Percentiles rank a stretch among this genome's conserved stretches.
phyloP scores from a whole-genome alignment of 257 asterid genomes.

The Solanum clarkiae region DNA sequence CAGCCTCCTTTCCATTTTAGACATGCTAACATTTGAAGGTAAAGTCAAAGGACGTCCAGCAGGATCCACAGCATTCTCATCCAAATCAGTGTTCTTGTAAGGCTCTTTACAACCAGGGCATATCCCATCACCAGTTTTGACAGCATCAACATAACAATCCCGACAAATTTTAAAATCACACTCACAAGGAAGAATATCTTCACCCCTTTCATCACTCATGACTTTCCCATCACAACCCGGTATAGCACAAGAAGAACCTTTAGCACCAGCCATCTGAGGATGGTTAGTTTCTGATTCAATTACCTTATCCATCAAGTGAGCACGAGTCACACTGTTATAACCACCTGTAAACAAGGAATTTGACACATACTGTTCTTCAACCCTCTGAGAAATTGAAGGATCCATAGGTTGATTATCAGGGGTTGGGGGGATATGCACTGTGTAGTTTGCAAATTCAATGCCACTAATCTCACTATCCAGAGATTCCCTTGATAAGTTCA shows the following conservation, averaged over 20 bases:
- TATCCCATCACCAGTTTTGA: slow-evolving; percentile 62
- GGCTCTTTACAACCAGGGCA: slow-evolving; percentile 93
- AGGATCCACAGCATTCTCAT: slow-evolving; percentile 23
- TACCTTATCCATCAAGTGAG: slow-evolving; percentile 97
- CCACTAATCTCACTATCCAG: slow-evolving; percentile 82
- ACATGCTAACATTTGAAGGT: slow-evolving; percentile 52
- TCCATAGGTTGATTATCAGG: slow-evolving; percentile 99
- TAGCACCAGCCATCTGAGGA: slow-evolving; percentile 92
- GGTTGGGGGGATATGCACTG: slow-evolving; percentile 86
- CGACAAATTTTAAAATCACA: slow-evolving; percentile 88
- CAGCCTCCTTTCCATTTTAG: slow-evolving; percentile 78
- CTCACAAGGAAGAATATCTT: slow-evolving; percentile 75
- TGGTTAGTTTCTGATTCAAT: slow-evolving; percentile 75
- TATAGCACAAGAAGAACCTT: slow-evolving; percentile 75
- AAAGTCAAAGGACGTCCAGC: slow-evolving; percentile 38
- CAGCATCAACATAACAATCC: slow-evolving; percentile 70
- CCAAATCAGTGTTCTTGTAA: slow-evolving; percentile 52
- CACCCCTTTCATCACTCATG: slow-evolving; percentile 82
- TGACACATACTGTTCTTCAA: slow-evolving; percentile 84
- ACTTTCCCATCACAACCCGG: slow-evolving; percentile 86
- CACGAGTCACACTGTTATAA: slow-evolving; percentile 68
- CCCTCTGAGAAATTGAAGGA: slow-evolving; percentile 66
- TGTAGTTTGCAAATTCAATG: slow-evolving; percentile 53
- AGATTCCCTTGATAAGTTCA: slow-evolving; percentile 71
- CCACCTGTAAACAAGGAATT: slow-evolving; percentile 89